A percentile compares a stretch with the other conserved stretches of the same genome.
Conservation (phyloP, 2,329 filamentous ascomycete genomes). For the Aspergillus sp. region DNA sequence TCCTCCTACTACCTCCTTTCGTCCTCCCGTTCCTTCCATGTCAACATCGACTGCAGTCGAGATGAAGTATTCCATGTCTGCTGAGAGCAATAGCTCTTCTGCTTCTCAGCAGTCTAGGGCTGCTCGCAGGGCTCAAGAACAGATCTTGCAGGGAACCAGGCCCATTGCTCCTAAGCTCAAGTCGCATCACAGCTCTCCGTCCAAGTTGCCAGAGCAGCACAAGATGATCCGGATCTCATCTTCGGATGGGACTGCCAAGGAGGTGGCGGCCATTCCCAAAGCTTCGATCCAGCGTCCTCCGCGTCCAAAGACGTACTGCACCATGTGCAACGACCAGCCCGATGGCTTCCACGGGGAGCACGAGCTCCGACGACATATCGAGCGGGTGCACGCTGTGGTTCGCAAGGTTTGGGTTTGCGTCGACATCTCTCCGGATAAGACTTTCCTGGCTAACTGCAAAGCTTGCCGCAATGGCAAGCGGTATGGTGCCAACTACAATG, state of each 20-base stretch:
- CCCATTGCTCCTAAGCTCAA: conserved; percentile 47
- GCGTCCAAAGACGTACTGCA: conserved; percentile 67
- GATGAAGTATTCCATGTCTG: conserved; percentile 49
- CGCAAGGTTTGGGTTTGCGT: conserved; percentile 61
- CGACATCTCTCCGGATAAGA: conserved; percentile 54
- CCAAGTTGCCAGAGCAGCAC: conserved; percentile 33
- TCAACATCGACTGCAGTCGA: conserved; percentile 40
- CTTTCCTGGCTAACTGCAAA: conserved; percentile 76
- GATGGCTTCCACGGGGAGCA: conserved; percentile 83
- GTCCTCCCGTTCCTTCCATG: conserved; percentile 21
- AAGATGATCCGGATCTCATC: conserved; percentile 50
- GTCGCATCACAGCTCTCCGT: conserved; percentile 23
- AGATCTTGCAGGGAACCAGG: conserved; percentile 43
- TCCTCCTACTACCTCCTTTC: conserved; percentile 26
- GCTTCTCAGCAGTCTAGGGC: conserved; percentile 41
- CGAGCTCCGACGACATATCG: conserved; percentile 66
- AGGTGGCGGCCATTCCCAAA: conserved; percentile 52
- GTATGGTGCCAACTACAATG: conserved; percentile 93
- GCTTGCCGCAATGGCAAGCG: conserved; percentile 70
- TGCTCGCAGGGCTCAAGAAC: conserved; percentile 44
- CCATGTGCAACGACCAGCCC: conserved; percentile 64
- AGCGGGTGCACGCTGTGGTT: conserved; percentile 59
- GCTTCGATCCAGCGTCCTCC: conserved; percentile 59
- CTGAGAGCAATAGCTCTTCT: conserved; percentile 42
- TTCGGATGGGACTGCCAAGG: conserved; percentile 50